Conservation (phyloP, 192 early-diverging fungal genomes). For the Linnemannia exigua region DNA sequence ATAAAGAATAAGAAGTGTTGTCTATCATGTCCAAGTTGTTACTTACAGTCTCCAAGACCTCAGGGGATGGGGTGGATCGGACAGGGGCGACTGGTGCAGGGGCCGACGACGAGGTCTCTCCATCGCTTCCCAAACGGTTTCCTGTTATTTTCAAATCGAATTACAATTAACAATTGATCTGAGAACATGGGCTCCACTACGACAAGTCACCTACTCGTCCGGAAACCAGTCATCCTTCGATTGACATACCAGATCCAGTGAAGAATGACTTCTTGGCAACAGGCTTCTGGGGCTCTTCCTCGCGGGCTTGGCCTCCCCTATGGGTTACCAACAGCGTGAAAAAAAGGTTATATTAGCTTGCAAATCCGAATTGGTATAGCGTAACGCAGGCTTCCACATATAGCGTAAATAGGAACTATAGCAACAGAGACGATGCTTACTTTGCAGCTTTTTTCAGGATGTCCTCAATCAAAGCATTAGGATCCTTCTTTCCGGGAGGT, state of each 20-base stretch:
- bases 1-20: slow-evolving; percentile 21
- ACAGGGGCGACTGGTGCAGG: slow-evolving; percentile 18
- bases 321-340: too few species aligned
- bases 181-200: background rate
- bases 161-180: background rate
- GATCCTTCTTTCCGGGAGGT: slow-evolving; percentile 59
- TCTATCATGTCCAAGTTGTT: too few species aligned
- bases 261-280: slow-evolving; percentile 37
- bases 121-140: slow-evolving; percentile 69
- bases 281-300: slow-evolving; percentile 42
- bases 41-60: slow-evolving; percentile 41
- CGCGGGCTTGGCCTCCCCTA: slow-evolving; percentile 42
- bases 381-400: background rate
- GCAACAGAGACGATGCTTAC: slow-evolving; percentile 46
- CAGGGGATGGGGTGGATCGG: slow-evolving; percentile 32
- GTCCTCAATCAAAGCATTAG: slow-evolving; percentile 77
- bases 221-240: background rate
- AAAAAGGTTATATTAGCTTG: too few species aligned
- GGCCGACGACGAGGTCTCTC: slow-evolving; percentile 57
- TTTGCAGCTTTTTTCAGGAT: slow-evolving; percentile 84
- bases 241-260: slow-evolving; percentile 46
- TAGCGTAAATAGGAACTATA: background rate
- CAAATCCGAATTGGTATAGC: too few species aligned
- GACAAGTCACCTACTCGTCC: background rate
- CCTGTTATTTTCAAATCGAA: slow-evolving; percentile 1